Base-by-base conservation (phyloP, 2,329 filamentous ascomycete genomes). In the Setomelanomma holmii region DNA sequence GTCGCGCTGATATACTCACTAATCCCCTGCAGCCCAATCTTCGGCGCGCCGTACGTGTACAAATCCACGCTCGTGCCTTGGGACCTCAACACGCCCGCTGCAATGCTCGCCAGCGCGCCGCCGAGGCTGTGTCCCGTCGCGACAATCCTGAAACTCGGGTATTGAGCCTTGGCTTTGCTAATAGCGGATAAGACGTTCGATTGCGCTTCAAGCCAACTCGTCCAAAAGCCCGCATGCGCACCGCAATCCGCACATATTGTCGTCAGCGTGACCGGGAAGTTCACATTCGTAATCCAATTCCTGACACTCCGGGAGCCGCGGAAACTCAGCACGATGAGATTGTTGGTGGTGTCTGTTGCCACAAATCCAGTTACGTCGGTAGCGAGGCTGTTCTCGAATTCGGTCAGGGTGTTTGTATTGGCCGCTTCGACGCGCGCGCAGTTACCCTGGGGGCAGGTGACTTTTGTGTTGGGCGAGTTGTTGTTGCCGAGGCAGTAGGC, bases 81-180 rank as follows among this genome's bases (percentile, higher is more conserved):
- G 5, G 70, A 69, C 40, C 86, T 81, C 17, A 89, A 74, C 59
- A 84, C 79, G 0, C 80, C 84, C 0, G 80, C 84, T 0, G 80
- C 87, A 4, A 91, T 69, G 5, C 82, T 84, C 34, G 82, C 85
- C 2, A 90, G 76, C 5, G 86, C 86, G 21, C 79, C 88, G 41
- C 88, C 88, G 4, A 91, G 83, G 8, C 85, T 88, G 76, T 90
- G 88, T 30, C 88, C 89, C 0, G 86, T 86, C n/a, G 81, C 71
- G 16, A 87, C 68, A 66, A 89, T 66, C 40, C 70, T 70, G 76
- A 82, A 88, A 41, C 53, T 56, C 1, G 86, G 84, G 73, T 85
- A 73, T 22, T 76, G 68, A 1, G 67, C 63, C 35, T 67, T 69
- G 3, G 84, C 83, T 1, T 68, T 52, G 17, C 71, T 57, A 19